Evolutionary conservation across 2,329 filamentous ascomycete species (phyloP), one percentile per base, ranked within the genome.

Genomic region (Calonectria crousiana): DNA sequence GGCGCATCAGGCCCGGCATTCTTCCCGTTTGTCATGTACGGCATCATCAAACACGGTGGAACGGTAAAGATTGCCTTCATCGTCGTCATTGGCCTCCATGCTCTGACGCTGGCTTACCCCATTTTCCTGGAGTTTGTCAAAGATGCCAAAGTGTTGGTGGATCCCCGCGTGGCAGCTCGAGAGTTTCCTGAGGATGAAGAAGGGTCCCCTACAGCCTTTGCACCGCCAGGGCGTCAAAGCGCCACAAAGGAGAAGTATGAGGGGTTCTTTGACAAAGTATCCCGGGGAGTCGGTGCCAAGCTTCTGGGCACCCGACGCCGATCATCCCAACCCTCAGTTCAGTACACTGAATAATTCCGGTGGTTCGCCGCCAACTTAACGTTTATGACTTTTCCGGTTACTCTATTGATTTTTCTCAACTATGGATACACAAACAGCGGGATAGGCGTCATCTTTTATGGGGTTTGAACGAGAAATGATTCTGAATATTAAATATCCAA

Each of bases 11-110:
- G 94, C 2, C 93, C 94, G 14, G 93, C 92, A 0, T 91, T 93
- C 71, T 94, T 95, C 80, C 94, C 94, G 0, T 94, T 95, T 41
- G 88, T 95, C 68, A 89, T 95, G 74, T 95, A 94, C 73, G 93
- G 87, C 60, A 93, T 94, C 51, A 88, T 93, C 28, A 87, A 90
- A 69, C 81, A 84, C 44, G 89, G 89, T n/a, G 89, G 91, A 20
- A 87, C 88, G 60, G 92, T 94, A 14, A 91, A 91, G 16, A 89
- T 89, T 41, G 91, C 92, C 0, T 94, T 94, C 82, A 84, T 91
- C 38, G 87, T 95, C 5, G 90, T 94, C 2, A 84, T 93, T 4
- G 87, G 84, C 4, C 82, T 92, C 32, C 85, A 90, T 64, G 85
- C 85, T 0, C 81, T 87, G 30, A 86, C 87, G 26, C 82, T 88